Percentiles rank a stretch among this genome's conserved stretches.
These are phyloP conservation scores for Entomortierella beljakovae DNA, from an alignment of 192 early-diverging fungal species.

Conservation along the genomic window DNA sequence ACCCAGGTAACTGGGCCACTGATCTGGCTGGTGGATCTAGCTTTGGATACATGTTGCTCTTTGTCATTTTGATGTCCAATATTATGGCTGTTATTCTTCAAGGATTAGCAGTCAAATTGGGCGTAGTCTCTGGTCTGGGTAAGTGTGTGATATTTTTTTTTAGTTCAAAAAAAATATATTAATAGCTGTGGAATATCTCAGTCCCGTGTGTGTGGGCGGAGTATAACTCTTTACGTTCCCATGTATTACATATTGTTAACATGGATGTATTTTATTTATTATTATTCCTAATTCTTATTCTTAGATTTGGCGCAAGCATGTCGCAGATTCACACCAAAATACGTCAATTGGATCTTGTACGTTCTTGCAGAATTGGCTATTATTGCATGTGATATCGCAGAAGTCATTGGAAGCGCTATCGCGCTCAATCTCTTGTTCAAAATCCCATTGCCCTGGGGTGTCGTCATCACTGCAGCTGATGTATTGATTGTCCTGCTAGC, in stretches of 20 bases:
- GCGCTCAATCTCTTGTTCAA: slow-evolving; percentile 81
- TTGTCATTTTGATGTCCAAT: slow-evolving; percentile 80
- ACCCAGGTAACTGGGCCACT: slow-evolving; percentile 92
- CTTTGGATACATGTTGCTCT: slow-evolving; percentile 80
- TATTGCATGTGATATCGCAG: slow-evolving; percentile 86
- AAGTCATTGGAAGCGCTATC: slow-evolving; percentile 88
- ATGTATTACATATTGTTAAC: background rate
- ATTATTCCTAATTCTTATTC: slow-evolving; percentile 1
- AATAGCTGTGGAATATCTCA: background rate
- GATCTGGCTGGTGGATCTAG: slow-evolving; percentile 81
- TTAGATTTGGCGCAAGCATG: slow-evolving; percentile 80
- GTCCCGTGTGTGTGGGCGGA: no score
- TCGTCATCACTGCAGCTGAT: slow-evolving; percentile 80
- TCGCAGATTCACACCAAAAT: slow-evolving; percentile 65
- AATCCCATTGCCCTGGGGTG: slow-evolving; percentile 76
- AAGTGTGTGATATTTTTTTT: slow-evolving; percentile 12
- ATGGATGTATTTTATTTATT: background rate
- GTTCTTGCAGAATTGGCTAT: slow-evolving; percentile 81
- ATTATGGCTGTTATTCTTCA: slow-evolving; percentile 82
- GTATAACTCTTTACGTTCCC: background rate
- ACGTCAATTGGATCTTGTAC: slow-evolving; percentile 74
- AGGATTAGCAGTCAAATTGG: slow-evolving; percentile 80
- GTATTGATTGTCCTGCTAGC: slow-evolving; percentile 75
- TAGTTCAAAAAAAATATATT: slow-evolving; percentile 1
- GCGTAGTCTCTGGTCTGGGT: slow-evolving; percentile 75